Evolutionary conservation across 768 basidiomycete genomes (phyloP).

Genomic region (Cytidiella melzeri): DNA sequence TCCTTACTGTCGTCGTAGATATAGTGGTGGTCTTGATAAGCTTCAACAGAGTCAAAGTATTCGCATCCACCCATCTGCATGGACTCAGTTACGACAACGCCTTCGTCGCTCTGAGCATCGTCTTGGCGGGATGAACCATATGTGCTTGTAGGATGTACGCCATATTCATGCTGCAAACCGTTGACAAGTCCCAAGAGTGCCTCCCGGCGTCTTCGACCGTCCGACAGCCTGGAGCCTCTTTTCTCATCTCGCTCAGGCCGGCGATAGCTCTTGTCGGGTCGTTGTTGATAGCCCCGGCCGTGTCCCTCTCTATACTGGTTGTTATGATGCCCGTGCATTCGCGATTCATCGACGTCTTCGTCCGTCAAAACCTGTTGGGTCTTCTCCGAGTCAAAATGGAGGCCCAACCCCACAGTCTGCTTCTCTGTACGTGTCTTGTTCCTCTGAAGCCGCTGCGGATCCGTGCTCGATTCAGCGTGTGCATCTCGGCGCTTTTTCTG

Average conservation of each 20-base stretch:
- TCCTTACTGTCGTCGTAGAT: constrained; percentile 13
- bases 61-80: constrained; percentile 26
- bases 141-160: not conserved
- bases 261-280: not conserved
- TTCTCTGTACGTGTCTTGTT: not conserved
- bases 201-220: constrained; percentile 25
- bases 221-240: not conserved
- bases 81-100: constrained; percentile 30
- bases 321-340: too few species aligned
- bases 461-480: too few species aligned
- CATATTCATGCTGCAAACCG: constrained; percentile 22
- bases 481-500: too few species aligned
- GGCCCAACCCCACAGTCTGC: not conserved
- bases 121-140: not conserved
- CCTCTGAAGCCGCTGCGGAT: not conserved
- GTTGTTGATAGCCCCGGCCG: constrained; percentile 13
- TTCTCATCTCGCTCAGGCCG: not conserved
- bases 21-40: too few species aligned
- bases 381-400: not conserved
- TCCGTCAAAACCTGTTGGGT: too few species aligned
- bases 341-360: too few species aligned
- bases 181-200: constrained; percentile 34
- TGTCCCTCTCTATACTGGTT: too few species aligned
- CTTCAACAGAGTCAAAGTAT: too few species aligned
- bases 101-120: constrained; percentile 6